These are phyloP conservation scores for Postia placenta DNA, from an alignment of 768 basidiomycete genomes.

Conservation along the genomic window DNA sequence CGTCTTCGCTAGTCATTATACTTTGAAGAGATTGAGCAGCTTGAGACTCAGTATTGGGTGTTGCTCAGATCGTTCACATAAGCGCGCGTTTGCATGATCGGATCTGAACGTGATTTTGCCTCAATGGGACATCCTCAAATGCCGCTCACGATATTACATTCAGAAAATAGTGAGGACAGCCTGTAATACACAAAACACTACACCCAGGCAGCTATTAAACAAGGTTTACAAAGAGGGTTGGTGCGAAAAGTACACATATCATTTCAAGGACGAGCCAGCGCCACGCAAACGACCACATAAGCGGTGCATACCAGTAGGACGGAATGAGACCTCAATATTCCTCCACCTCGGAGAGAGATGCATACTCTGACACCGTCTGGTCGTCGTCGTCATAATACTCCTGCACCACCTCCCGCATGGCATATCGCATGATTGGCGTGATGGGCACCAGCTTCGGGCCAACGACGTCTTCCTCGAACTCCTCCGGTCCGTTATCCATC, in stretches of 20 bases:
- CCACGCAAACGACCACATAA: too few species aligned
- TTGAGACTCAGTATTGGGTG: too few species aligned
- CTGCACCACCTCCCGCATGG: slow-evolving; percentile 78
- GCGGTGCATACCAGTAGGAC: too few species aligned
- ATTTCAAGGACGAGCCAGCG: too few species aligned
- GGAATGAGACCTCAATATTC: slow-evolving; percentile 58
- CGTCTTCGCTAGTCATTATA: slow-evolving; percentile 24
- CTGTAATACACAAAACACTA: background rate
- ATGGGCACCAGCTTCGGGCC: slow-evolving; percentile 74
- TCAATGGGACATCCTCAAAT: too few species aligned
- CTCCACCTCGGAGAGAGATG: slow-evolving; percentile 72
- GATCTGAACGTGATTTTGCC: too few species aligned
- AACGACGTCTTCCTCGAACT: slow-evolving; percentile 48
- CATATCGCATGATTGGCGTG: slow-evolving; percentile 77
- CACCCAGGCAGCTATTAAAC: background rate
- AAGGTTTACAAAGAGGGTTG: background rate
- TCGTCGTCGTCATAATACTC: slow-evolving; percentile 81
- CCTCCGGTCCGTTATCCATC: slow-evolving; percentile 36
- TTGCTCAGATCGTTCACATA: too few species aligned
- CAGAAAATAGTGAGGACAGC: too few species aligned
- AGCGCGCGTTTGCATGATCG: too few species aligned
- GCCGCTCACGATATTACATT: too few species aligned
- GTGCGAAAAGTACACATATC: too few species aligned
- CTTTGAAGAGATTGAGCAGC: too few species aligned
- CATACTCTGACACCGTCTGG: slow-evolving; percentile 72